Evolutionary conservation across 306 rosid genomes (phyloP), one percentile per base, ranked within the genome.

Genomic region (Malus sylvestris): DNA sequence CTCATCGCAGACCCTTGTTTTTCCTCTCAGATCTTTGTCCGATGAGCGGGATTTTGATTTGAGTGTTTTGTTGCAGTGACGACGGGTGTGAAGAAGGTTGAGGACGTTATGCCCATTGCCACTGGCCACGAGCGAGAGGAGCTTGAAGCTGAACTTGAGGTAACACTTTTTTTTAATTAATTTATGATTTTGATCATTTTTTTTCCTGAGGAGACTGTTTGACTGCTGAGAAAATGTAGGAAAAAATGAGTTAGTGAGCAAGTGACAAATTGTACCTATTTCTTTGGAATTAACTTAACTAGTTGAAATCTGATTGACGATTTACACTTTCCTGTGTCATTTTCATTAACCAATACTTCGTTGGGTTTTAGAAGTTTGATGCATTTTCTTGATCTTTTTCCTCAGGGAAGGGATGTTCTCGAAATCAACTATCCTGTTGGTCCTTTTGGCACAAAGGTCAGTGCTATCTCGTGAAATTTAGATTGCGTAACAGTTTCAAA

Each of bases 91-190:
- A 94, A 88, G 96, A 92, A 71, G 82, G 88, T 88, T 64, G 97
- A 92, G 83, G 93, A 91, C 78, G 79, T 92, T 81, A 60, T 89
- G 87, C 99, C 99, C 18, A 92, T 95, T 70, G 99, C 97, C 38
- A 95, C 99, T 18, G 97, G 98, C 8, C 96, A 92, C 81, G 98
- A 96, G 87, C 98, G 89, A 4, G 97, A 96, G 87, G 98, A 96
- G 89, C 83, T 91, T 81, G 90, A 86, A 67, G 97, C 99, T 70
- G 85, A 89, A 25, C 86, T 87, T 73, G 76, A 89, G 93, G 98
- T 93, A n/a, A 71, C 14, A 0, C 6, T 30, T 70, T 32, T 7
- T 16, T 18, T 40, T 8, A 40, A 40, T 40, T 8, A 40, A 40
- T 40, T 2, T 40, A 35, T 40, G 11, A 40, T 40, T 73, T 8